Conservation (phyloP, 192 early-diverging fungal genomes). For the Coemansia guatemalensis region DNA sequence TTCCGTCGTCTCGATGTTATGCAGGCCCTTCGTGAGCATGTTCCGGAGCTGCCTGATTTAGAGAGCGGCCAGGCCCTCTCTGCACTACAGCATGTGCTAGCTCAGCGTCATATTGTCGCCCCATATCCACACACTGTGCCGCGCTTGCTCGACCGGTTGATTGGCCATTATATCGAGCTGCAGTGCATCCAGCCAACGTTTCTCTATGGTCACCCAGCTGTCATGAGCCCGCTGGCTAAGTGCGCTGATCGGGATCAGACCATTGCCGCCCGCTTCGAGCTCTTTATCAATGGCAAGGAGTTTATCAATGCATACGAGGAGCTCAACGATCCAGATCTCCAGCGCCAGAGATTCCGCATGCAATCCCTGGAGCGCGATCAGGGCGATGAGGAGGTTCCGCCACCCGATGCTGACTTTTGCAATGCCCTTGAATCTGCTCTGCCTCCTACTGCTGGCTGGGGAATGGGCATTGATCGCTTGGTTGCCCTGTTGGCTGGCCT, state of each 20-base stretch:
- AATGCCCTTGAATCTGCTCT: conserved; percentile 79
- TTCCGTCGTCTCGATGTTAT: too few species aligned
- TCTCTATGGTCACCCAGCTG: conserved; percentile 71
- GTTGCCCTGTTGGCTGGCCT: conserved; percentile 67
- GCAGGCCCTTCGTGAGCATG: conserved; percentile 45
- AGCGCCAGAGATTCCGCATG: conserved; percentile 62
- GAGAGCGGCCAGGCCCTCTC: conserved; percentile 23
- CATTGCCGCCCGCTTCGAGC: conserved; percentile 72
- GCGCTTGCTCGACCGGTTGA: conserved; percentile 71
- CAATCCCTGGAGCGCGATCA: conserved; percentile 63
- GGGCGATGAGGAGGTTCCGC: conserved; percentile 77
- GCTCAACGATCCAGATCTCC: conserved; percentile 82
- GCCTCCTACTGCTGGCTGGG: conserved; percentile 89
- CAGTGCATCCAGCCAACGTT: conserved; percentile 81
- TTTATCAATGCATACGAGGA: conserved; percentile 88
- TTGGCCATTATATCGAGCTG: conserved; percentile 73
- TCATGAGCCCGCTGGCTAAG: conserved; percentile 83
- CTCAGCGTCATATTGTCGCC: conserved; percentile 32
- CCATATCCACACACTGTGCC: conserved; percentile 62
- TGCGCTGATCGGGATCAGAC: conserved; percentile 32
- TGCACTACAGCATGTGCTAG: conserved; percentile 12
- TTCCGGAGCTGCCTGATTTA: conserved; percentile 41
- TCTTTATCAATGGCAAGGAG: conserved; percentile 76
- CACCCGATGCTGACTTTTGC: conserved; percentile 70
- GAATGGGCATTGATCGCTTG: conserved; percentile 85